Percentiles rank a stretch among this genome's conserved stretches.
Conservation (phyloP, 768 basidiomycete genomes). For the Calocera viscosa region DNA sequence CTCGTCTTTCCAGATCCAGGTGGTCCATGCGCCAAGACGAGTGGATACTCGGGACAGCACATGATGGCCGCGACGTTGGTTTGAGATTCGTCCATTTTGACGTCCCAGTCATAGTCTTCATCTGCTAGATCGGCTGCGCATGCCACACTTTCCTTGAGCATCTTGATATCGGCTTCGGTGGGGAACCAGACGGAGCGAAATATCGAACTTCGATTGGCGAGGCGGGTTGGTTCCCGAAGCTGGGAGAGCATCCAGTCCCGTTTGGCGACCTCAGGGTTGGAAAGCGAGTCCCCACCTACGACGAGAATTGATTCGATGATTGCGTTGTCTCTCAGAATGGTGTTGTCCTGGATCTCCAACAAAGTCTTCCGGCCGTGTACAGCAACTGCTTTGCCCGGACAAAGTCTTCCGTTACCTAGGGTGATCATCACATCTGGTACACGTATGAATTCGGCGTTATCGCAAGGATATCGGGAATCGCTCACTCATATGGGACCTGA, state of each 20-base stretch:
- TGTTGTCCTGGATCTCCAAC: neutral
- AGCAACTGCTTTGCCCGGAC: neutral
- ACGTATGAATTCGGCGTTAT: neutral
- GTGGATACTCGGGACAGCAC: constrained; percentile 22
- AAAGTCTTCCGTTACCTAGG: neutral
- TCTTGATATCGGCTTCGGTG: constrained; percentile 9
- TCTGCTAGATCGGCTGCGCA: neutral
- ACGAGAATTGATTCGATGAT: constrained; percentile 26
- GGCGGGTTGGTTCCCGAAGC: constrained; percentile 26
- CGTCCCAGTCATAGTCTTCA: constrained; percentile 8
- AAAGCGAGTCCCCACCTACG: constrained; percentile 33
- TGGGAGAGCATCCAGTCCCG: constrained; percentile 30
- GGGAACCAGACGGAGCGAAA: constrained; percentile 35
- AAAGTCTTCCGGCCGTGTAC: neutral
- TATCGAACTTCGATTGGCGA: constrained; percentile 26
- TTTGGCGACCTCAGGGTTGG: constrained; percentile 32
- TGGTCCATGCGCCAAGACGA: constrained; percentile 34
- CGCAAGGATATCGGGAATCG: neutral
- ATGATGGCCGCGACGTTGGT: constrained; percentile 29
- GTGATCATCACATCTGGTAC: neutral
- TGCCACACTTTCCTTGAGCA: constrained; percentile 3
- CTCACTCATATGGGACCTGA: neutral
- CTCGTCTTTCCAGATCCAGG: constrained; percentile 48
- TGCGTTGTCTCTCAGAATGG: neutral
- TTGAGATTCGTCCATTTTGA: constrained; percentile 32